These are phyloP conservation scores for Trematosphaeria pertusa DNA, from an alignment of 2,329 filamentous ascomycete species.

Conservation along the genomic window DNA sequence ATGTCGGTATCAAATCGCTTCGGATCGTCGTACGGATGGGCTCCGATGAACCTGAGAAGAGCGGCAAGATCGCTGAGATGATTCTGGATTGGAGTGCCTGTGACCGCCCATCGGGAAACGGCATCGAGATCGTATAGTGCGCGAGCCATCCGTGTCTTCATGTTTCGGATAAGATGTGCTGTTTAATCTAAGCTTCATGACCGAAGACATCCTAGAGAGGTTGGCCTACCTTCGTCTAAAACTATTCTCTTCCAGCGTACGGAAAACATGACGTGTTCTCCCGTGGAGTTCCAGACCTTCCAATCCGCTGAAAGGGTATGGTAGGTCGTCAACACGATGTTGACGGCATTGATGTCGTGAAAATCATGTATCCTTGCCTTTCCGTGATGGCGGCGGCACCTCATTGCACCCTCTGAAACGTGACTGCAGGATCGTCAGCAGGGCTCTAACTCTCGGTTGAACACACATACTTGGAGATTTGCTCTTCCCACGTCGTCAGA, in stretches of 20 bases:
- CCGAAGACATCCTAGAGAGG: not conserved
- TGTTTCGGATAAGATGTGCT: constrained; percentile 54
- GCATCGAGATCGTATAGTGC: constrained; percentile 37
- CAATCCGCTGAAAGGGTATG: constrained; percentile 22
- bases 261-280: constrained; percentile 25
- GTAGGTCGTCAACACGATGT: constrained; percentile 25
- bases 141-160: constrained; percentile 37
- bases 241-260: constrained; percentile 50
- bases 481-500: constrained; percentile 15
- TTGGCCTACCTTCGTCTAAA: constrained; percentile 56
- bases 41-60: constrained; percentile 54
- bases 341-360: not conserved
- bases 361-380: constrained; percentile 7
- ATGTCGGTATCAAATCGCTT: constrained; percentile 52
- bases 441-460: not conserved
- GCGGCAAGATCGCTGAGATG: constrained; percentile 51
- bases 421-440: too few species aligned
- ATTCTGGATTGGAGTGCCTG: constrained; percentile 60
- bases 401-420: too few species aligned
- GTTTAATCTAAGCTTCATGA: not conserved
- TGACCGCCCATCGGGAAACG: constrained; percentile 55
- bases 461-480: constrained; percentile 11
- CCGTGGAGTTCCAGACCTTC: constrained; percentile 1
- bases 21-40: constrained; percentile 51
- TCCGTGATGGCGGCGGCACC: constrained; percentile 18